Base-by-base conservation (phyloP, 2,329 filamentous ascomycete species). In the Volutella citrinella region DNA sequence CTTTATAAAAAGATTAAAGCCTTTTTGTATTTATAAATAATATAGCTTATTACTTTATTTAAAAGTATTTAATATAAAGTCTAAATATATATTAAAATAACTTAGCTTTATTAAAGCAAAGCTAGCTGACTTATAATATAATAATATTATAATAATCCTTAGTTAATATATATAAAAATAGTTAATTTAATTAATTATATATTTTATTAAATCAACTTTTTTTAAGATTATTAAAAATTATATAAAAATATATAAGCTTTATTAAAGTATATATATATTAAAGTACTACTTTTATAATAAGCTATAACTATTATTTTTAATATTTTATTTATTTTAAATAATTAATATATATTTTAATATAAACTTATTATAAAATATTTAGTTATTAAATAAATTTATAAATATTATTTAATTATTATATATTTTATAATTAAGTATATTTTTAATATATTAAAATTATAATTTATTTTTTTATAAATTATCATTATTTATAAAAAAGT, bases 381-480 rank as follows among this genome's bases (percentile, higher is more conserved):
- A 29, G n/a, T n/a, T n/a, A n/a, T n/a, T n/a, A n/a, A n/a, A n/a
- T n/a, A n/a, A n/a, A n/a, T n/a, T 12, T 10, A 16, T 29, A 29
- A 29, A 19, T 19, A 29, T 29, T 19, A n/a, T 29, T 11, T 29
- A 19, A 29, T 14, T 29, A 18, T 19, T 19, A 29, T 19, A 19
- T 19, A 19, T 27, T 16, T 27, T 27, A 27, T 27, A 27, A 27
- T 12, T 27, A 27, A 18, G 9, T 28, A 28, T n/a, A 24, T 24
- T 24, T n/a, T 24, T 24, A 24, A 24, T 24, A 7, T 14, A 7
- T n/a, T 22, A 9, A 22, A 22, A 22, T 22, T 22, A n/a, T n/a
- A 9, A 22, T 12, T 22, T 9, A 8, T 22, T 9, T 14, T 4
- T 9, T 26, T 9, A 26, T 14, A 12, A 16, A 17, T 6, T 18